Evolutionary conservation across 2,329 filamentous ascomycete genomes (phyloP), one percentile per base, ranked within the genome.

Genomic region (Neocucurbitaria cava): DNA sequence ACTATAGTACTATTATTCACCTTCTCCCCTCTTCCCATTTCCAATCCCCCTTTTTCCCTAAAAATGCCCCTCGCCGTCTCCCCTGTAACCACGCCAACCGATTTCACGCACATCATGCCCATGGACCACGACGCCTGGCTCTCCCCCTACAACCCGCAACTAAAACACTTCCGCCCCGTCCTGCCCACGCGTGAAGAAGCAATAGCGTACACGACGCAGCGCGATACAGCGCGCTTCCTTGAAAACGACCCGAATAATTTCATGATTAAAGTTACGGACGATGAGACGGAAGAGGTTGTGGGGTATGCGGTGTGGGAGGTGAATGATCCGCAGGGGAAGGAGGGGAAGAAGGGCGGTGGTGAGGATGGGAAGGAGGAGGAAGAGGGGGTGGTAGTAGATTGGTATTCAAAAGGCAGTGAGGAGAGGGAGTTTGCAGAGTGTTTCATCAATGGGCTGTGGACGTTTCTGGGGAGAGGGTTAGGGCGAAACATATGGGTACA

Each of bases 381-480:
- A 17, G 15, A 49, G 31, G 30, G 58, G n/a, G n/a, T 53, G 5
- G 33, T 56, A 9, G 65, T 61, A 10, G 23, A 18, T n/a, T 68
- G 65, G 65, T 51, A 68, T 48, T 46, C 52, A 2, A 63, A 68
- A 28, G 65, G 63, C 2, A 54, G 45, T 17, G 63, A 62, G 30
- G 63, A 68, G 52, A 54, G 54, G 35, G 63, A 59, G 39, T 68
- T 68, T 56, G 65, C 65, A 15, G 63, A 68, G 44, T 47, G 50
- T 20, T 66, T 68, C 39, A 64, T 68, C 26, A 60, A 66, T 54
- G 65, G 65, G n/a, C 24, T 68, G 23, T 65, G 60, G 61, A 56
- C 35, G 3, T 66, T 68, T 49, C 35, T 64, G 51, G 43, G 10
- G 38, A 58, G 24, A 58, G 63, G 39, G 60, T 66, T 3, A 49